Percentiles rank a stretch among this genome's conserved stretches.
Conservation (phyloP, 1,139 yeast species). For the Blastobotrys malaysiensis region DNA sequence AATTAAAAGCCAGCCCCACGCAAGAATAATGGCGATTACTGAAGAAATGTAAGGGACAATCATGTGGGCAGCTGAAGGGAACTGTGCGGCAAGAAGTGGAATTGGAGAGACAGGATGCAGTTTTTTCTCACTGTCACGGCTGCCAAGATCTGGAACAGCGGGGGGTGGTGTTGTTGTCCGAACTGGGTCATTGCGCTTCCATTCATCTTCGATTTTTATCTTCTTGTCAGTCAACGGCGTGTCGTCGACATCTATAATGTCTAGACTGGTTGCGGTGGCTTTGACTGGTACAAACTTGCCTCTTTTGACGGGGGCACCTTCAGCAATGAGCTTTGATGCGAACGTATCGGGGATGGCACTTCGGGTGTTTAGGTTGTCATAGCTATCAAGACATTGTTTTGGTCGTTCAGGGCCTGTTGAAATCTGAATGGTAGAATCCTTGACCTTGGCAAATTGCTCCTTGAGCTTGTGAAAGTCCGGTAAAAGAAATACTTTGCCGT, state of each 20-base stretch:
- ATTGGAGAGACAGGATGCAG: background rate
- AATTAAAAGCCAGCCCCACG: background rate
- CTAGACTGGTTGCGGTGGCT: constrained; percentile 38
- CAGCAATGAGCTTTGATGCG: constrained; percentile 23
- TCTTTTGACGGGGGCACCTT: constrained; percentile 31
- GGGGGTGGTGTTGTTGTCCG: background rate
- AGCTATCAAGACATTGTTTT: constrained; percentile 23
- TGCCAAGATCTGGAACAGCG: background rate
- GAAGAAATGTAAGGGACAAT: background rate
- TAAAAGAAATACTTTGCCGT: constrained; percentile 45
- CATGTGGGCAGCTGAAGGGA: background rate
- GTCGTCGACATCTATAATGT: constrained; percentile 46
- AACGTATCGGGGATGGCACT: constrained; percentile 27
- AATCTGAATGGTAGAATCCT: constrained; percentile 12
- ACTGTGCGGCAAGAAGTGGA: background rate
- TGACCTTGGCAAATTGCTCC: constrained; percentile 16
- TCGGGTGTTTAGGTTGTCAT: constrained; percentile 28
- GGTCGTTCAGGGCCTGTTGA: constrained; percentile 19
- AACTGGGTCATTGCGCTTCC: constrained; percentile 1
- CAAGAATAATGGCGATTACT: background rate
- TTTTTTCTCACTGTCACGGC: background rate
- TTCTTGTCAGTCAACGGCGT: constrained; percentile 46
- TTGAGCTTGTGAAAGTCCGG: constrained; percentile 33
- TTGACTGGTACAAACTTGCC: constrained; percentile 43
- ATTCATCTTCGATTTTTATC: constrained; percentile 13